These are phyloP conservation scores for Tetrahymena malaccensis DNA, from an alignment of 73 alveolate species.

Conservation along the genomic window DNA sequence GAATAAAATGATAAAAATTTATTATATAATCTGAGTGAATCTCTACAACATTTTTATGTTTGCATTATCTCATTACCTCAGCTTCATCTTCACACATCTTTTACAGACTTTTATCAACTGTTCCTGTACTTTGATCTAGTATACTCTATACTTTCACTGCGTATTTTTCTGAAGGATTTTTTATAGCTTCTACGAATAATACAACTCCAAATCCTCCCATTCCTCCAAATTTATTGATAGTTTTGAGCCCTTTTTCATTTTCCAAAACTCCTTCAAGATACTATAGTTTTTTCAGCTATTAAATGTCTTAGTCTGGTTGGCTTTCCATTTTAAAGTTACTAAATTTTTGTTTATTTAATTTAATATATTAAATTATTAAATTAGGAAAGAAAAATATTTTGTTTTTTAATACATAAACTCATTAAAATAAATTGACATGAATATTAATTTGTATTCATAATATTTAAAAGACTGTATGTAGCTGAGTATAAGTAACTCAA, in stretches of 20 bases:
- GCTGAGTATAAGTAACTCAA: too few relatives aligned
- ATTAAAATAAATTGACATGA: too few relatives aligned
- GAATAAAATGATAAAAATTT: background rate
- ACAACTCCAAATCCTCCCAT: background rate
- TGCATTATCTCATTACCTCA: background rate
- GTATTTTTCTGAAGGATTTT: background rate
- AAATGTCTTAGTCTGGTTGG: background rate
- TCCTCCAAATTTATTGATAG: background rate
- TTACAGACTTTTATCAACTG: background rate
- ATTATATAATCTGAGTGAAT: background rate
- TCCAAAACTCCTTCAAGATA: background rate
- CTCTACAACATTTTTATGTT: background rate
- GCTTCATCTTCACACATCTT: background rate
- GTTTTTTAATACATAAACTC: too few relatives aligned
- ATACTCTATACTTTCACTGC: background rate
- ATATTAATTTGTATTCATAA: too few relatives aligned
- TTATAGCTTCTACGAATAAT: background rate
- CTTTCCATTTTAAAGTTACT: background rate
- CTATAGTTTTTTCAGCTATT: too few relatives aligned
- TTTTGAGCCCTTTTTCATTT: background rate
- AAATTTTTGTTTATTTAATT: too few relatives aligned
- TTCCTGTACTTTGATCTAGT: background rate
- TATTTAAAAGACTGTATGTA: too few relatives aligned
- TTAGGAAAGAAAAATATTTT: too few relatives aligned
- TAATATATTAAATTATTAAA: too few relatives aligned